Conservation (phyloP, 2,329 filamentous ascomycete genomes). For the Aureobasidium melanogenum region DNA sequence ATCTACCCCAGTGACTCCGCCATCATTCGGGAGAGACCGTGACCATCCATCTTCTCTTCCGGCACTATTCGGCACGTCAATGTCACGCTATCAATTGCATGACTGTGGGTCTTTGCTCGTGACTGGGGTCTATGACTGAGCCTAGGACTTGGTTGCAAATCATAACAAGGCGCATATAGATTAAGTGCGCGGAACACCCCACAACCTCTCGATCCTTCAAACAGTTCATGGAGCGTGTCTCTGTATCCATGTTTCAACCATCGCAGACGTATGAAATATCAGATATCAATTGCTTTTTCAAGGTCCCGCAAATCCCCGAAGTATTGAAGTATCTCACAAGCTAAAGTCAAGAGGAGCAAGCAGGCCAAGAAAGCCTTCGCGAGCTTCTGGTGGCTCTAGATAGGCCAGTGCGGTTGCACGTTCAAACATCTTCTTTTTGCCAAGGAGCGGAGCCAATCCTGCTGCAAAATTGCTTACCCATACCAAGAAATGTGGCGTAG, state of each 20-base stretch:
- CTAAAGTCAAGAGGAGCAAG: conserved; percentile 7
- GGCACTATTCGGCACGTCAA: neutral
- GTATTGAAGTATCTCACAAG: conserved; percentile 2
- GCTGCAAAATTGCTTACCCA: conserved; percentile 8
- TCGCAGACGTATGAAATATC: neutral
- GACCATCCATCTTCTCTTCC: neutral
- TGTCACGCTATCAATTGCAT: neutral
- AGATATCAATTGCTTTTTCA: neutral
- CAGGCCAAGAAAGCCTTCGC: conserved; percentile 9
- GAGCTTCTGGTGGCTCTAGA: neutral
- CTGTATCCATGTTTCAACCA: neutral
- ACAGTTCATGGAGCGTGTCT: neutral
- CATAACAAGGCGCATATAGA: neutral
- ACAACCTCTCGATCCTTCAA: neutral
- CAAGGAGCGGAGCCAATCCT: conserved; percentile 2
- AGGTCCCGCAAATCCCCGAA: neutral
- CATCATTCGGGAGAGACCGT: neutral
- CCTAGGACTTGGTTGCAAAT: neutral
- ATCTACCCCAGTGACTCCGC: neutral
- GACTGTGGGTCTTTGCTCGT: neutral
- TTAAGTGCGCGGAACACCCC: neutral
- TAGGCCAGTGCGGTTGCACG: neutral
- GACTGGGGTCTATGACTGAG: neutral
- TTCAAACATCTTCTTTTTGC: neutral
- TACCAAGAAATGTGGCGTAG: conserved; percentile 8